These are phyloP conservation scores for Yarrowia osloensis DNA, from an alignment of 805 yeast genomes.

Conservation along the genomic window DNA sequence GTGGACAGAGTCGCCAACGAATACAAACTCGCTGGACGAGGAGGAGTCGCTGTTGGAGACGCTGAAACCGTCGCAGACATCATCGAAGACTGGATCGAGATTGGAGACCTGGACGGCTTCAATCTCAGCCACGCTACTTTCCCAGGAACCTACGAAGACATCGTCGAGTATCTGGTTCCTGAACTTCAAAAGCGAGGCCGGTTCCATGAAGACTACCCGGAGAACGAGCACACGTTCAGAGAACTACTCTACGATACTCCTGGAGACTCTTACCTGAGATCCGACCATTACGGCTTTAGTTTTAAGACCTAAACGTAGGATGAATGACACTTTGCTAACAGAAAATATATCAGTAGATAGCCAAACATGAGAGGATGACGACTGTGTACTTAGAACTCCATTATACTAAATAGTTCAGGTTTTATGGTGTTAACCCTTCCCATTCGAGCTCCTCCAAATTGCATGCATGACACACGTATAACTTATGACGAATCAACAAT, in stretches of 20 bases:
- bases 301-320: background rate
- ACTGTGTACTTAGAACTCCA: no score
- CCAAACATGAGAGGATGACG: no score
- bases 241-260: background rate
- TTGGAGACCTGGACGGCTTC: constrained; percentile 49
- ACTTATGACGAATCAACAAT: no score
- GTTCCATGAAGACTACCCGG: constrained; percentile 35
- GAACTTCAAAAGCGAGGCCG: constrained; percentile 45
- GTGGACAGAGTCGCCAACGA: background rate
- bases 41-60: constrained; percentile 7
- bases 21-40: constrained; percentile 1
- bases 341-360: background rate
- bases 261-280: background rate
- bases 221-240: background rate
- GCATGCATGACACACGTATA: no score
- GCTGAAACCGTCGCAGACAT: constrained; percentile 46
- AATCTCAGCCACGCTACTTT: constrained; percentile 46
- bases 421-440: no score
- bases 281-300: background rate
- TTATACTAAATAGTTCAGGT: no score
- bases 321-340: no score
- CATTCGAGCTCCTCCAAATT: no score
- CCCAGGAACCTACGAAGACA: constrained; percentile 45
- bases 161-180: constrained; percentile 46
- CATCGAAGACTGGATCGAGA: constrained; percentile 46